Base-by-base conservation (phyloP, 306 rosid species). In the Cucurbita argyrosperma region DNA sequence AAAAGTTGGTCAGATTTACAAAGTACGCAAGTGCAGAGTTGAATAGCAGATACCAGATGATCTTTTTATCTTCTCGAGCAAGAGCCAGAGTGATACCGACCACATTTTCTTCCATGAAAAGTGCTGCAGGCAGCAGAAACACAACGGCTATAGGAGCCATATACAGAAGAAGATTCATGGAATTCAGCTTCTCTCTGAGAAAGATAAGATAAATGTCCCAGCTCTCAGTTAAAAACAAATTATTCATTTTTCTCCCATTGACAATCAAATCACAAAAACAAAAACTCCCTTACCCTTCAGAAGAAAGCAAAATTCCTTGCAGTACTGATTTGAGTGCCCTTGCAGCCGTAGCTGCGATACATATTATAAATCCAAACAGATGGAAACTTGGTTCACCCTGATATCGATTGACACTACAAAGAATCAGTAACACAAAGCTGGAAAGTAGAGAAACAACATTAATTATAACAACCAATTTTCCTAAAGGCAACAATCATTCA, bases 341-440 rank as follows among this genome's bases (percentile, higher is more conserved):
- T 49, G 99, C 99, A 78, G 96, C 99, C 1, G 99, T 95, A 7
- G 99, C 99, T 2, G 99, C 95, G 42, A 95, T 8, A 60, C 99
- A 95, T 54, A 95, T 82, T 72, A 95, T 79, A 83, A 95, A 95
- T 66, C 99, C 99, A 82, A 95, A 95, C 70, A 95, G 82, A 87
- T 95, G 99, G 88, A 95, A 95, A 80, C 99, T 95, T 0, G 99
- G 99, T 83, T 95, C 99, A 80, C 99, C 96, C 99, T 95, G 74
- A 57, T 52, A 70, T 63, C 80, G 76, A 67, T 21, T 68, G 76
- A 79, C 76, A 78, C 35, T n/a, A 47, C 42, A 68, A 49, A 47
- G 57, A 68, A 47, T 68, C 37, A 68, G 57, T 30, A 21, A 47
- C 56, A 68, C 74, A 68, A 40, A 40, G 74, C 23, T 72, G 52